Conservation (phyloP, 176 grass and related monocot species). For the Tillandsia fasciculata region DNA sequence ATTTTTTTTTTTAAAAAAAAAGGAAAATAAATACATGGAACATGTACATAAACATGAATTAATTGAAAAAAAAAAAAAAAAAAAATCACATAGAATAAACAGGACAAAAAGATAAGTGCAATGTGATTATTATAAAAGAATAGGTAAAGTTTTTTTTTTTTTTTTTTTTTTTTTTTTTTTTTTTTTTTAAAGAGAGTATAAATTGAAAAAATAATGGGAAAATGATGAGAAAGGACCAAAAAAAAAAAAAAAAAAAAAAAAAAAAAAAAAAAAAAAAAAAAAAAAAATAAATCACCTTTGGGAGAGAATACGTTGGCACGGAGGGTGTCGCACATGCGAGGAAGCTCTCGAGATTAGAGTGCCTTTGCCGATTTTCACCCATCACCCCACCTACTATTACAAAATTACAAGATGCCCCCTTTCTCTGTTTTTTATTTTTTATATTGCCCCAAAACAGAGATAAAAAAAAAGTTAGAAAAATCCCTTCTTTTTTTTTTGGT, state of each 20-base stretch:
- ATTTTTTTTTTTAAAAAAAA: too few species aligned
- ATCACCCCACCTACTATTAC: not conserved
- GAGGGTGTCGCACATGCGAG: constrained; percentile 2
- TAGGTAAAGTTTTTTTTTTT: not conserved
- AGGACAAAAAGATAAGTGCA: not conserved
- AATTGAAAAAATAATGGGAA: not conserved
- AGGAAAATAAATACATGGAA: too few species aligned
- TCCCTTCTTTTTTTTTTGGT: too few species aligned
- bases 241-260: not conserved
- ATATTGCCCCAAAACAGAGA: not conserved
- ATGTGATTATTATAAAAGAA: too few species aligned
- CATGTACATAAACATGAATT: too few species aligned
- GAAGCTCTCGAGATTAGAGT: constrained; percentile 14
- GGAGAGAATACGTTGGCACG: constrained; percentile 8
- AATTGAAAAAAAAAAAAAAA: not conserved
- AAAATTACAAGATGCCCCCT: not conserved
- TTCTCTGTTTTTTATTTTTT: not conserved
- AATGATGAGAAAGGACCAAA: not conserved
- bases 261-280: not conserved
- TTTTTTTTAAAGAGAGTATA: too few species aligned
- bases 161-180: too few species aligned
- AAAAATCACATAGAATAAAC: too few species aligned
- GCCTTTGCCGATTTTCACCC: not conserved
- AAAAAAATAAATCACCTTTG: constrained; percentile 10
- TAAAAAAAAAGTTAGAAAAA: not conserved